Evolutionary conservation across 2,329 filamentous ascomycete genomes (phyloP).

Genomic region (Neonectria faginata): DNA sequence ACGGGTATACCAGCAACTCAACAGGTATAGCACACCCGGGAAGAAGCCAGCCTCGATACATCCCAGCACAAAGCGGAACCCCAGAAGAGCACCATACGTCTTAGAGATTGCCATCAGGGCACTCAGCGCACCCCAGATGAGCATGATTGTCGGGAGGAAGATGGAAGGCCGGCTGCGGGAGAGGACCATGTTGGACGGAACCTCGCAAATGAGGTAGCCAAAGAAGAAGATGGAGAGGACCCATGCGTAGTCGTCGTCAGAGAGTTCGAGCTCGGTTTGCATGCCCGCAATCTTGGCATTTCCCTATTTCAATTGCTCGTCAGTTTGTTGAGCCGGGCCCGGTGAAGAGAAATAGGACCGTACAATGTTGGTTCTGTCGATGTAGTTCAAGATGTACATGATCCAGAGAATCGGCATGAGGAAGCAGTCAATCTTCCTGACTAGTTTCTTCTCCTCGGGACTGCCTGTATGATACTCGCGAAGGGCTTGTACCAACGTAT

Average conservation of each 20-base stretch:
- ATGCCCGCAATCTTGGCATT: constrained; percentile 28
- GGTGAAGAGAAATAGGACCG: constrained; percentile 5
- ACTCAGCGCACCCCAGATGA: constrained; percentile 55
- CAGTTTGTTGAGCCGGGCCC: background rate
- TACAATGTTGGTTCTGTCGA: constrained; percentile 45
- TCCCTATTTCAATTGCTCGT: constrained; percentile 5
- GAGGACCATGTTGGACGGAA: constrained; percentile 66
- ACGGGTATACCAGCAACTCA: constrained; percentile 68
- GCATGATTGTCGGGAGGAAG: constrained; percentile 63
- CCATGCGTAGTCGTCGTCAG: constrained; percentile 18
- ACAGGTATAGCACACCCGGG: constrained; percentile 62
- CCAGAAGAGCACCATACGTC: constrained; percentile 60
- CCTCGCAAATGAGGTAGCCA: constrained; percentile 64
- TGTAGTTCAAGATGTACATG: constrained; percentile 44
- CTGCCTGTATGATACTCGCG: constrained; percentile 18
- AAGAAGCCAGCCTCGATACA: constrained; percentile 64
- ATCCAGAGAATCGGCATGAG: constrained; percentile 60
- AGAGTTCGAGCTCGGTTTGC: constrained; percentile 12
- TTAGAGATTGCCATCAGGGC: constrained; percentile 63
- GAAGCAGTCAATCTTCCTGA: constrained; percentile 59
- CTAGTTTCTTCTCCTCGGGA: constrained; percentile 50
- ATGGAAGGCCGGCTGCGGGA: constrained; percentile 60
- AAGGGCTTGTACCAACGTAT: background rate
- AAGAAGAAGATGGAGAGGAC: constrained; percentile 58
- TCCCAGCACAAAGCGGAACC: constrained; percentile 60